Base-by-base conservation (phyloP, 805 yeast genomes). In the Henningerozyma blattae region DNA sequence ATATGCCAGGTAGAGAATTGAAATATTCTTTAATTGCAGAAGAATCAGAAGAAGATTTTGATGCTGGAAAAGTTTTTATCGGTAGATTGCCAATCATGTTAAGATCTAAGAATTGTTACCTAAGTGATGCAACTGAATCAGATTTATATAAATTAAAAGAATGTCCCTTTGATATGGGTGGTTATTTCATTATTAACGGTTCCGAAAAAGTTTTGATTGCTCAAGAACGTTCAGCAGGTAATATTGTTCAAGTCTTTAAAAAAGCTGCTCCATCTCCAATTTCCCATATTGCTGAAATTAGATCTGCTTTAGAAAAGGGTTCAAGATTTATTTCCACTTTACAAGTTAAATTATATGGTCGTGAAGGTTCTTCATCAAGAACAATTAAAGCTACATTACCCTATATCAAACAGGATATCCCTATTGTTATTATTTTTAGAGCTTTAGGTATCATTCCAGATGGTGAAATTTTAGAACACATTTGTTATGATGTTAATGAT, bases 81-180 rank as follows among this genome's bases (percentile, higher is more conserved):
- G 99, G 99, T 43, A 86, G 85, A 58, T 94, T 91, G 40, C 99
- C 99, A 33, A 86, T 91, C 59, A 91, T 91, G 99, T 70, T 91
- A 48, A 74, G 95, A 51, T 89, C 97, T 36, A 89, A 85, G 65
- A 91, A 85, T 55, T 91, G 99, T 73, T 76, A 87, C 65, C 70
- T 91, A 50, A 73, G 85, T 52, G 94, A 83, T 40, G 70, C 91
- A 46, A 76, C 84, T 7, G 97, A 91, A 48, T 85, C 83, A 46
- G 98, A 91, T 61, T 73, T 87, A 51, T 91, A 87, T 62, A 94
- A 86, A 49, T 72, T 91, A 54, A 87, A 91, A 61, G 99, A 91
- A 63, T 91, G 99, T 64, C 98, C 98, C 22, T 91, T 84, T 61
- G 99, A 91, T 69, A 94, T 91, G 93, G 99, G 99, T 60, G 99